Conservation (phyloP, 2,329 filamentous ascomycete genomes). For the Aureobasidium sp. region DNA sequence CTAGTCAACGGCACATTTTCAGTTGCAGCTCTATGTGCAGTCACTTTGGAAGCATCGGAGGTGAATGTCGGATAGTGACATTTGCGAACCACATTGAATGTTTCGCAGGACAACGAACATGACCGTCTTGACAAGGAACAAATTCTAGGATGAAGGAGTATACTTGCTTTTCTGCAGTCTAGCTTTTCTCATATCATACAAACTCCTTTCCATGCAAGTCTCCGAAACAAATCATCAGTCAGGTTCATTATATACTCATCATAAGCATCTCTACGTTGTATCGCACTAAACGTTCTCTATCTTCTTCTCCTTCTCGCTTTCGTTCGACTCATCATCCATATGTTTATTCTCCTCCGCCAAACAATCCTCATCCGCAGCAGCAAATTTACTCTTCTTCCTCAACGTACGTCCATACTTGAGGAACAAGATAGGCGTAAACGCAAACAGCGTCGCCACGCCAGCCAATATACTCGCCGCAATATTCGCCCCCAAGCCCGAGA, state of each 20-base stretch:
- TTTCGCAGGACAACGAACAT: too few species aligned
- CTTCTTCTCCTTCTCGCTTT: slow-evolving; percentile 16
- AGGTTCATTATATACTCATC: not conserved
- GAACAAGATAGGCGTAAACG: slow-evolving; percentile 18
- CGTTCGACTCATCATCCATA: slow-evolving; percentile 12
- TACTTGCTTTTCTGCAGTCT: not conserved
- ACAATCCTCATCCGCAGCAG: slow-evolving; percentile 14
- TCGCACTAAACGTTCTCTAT: not conserved
- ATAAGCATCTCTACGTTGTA: too few species aligned
- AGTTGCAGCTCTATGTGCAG: too few species aligned
- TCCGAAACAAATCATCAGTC: not conserved
- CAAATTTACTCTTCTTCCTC: slow-evolving; percentile 17
- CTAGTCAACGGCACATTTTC: too few species aligned
- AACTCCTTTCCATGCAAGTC: not conserved
- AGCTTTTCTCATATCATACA: not conserved
- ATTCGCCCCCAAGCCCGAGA: slow-evolving; percentile 8
- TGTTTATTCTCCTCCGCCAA: slow-evolving; percentile 18
- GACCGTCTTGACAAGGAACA: too few species aligned
- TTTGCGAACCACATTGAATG: too few species aligned
- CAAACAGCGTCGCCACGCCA: slow-evolving; percentile 32
- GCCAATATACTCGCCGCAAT: slow-evolving; percentile 24
- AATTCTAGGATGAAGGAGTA: too few species aligned
- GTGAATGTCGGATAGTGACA: too few species aligned
- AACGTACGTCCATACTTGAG: slow-evolving; percentile 16
- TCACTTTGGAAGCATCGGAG: too few species aligned